phyloP scores from a whole-genome alignment of 768 basidiomycete species.

The Podaxis sp. region DNA sequence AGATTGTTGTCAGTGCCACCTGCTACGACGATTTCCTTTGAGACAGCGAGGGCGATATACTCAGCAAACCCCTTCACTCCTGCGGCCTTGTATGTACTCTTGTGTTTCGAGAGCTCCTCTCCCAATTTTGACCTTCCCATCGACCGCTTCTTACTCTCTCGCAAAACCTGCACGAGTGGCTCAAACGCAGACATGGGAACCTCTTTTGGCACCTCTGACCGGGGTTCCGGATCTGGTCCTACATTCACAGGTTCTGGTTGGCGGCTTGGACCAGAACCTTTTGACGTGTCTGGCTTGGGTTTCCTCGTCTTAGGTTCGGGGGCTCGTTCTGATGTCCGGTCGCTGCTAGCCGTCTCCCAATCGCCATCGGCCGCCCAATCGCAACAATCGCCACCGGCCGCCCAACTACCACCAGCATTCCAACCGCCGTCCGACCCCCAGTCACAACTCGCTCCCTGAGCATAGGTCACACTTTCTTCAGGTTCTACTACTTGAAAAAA shows the following conservation, averaged over 20 bases:
- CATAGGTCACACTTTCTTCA: background rate
- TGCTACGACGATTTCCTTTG: background rate
- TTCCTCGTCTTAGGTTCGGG: background rate
- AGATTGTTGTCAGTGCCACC: background rate
- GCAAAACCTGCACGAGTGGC: background rate
- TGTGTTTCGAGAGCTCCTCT: background rate
- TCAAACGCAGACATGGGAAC: background rate
- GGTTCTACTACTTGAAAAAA: background rate
- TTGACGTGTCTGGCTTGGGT: background rate
- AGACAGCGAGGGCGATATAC: slow-evolving; percentile 9
- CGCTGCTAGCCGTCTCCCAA: background rate
- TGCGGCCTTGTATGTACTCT: slow-evolving; percentile 5
- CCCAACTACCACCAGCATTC: background rate
- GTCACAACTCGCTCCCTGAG: background rate
- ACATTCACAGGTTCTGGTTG: background rate
- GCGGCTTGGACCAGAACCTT: background rate
- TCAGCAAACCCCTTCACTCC: slow-evolving; percentile 10
- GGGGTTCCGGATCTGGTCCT: background rate
- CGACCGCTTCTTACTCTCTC: background rate
- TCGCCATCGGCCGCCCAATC: background rate
- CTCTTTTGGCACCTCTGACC: background rate
- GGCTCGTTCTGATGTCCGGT: background rate
- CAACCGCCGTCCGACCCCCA: background rate
- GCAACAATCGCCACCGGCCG: background rate
- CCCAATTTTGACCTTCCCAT: slow-evolving; percentile 4